Evolutionary conservation across 1,139 yeast genomes (phyloP).

Genomic region (Taphrina populina): DNA sequence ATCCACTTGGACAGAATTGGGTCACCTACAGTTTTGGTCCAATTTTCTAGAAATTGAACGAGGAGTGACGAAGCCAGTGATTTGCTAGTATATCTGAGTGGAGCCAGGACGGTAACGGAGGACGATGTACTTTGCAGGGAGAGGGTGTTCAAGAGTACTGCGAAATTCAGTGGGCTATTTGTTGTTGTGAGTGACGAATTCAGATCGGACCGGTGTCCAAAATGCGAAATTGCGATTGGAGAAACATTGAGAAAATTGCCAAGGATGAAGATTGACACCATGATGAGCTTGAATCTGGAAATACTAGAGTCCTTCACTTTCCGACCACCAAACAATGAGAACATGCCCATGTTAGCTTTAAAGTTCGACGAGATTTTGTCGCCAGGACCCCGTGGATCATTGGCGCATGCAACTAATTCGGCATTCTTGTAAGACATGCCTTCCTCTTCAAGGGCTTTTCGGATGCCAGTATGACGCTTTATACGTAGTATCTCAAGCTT

Average conservation of each 20-base stretch:
- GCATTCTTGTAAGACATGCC: slow-evolving; percentile 78
- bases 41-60: slow-evolving; percentile 54
- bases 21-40: slow-evolving; percentile 77
- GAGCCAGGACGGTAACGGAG: slow-evolving; percentile 56
- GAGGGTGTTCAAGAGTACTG: slow-evolving; percentile 27
- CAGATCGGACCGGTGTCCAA: slow-evolving; percentile 11
- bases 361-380: slow-evolving; percentile 25
- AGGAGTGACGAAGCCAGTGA: slow-evolving; percentile 67
- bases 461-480: slow-evolving; percentile 76
- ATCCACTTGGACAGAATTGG: slow-evolving; percentile 75
- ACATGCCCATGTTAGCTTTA: slow-evolving; percentile 32
- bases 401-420: slow-evolving; percentile 52
- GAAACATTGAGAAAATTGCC: slow-evolving; percentile 67
- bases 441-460: slow-evolving; percentile 87
- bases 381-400: slow-evolving; percentile 33
- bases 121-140: slow-evolving; percentile 46
- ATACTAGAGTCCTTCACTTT: slow-evolving; percentile 41
- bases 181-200: slow-evolving; percentile 43
- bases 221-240: slow-evolving; percentile 37
- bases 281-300: slow-evolving; percentile 48
- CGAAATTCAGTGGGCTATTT: slow-evolving; percentile 21
- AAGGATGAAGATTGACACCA: slow-evolving; percentile 66
- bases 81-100: slow-evolving; percentile 67
- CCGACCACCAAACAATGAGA: slow-evolving; percentile 37
- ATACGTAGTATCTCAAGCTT: slow-evolving; percentile 89